Evolutionary conservation across 768 basidiomycete species (phyloP).

Genomic region (Rhizopogon vesiculosus): DNA sequence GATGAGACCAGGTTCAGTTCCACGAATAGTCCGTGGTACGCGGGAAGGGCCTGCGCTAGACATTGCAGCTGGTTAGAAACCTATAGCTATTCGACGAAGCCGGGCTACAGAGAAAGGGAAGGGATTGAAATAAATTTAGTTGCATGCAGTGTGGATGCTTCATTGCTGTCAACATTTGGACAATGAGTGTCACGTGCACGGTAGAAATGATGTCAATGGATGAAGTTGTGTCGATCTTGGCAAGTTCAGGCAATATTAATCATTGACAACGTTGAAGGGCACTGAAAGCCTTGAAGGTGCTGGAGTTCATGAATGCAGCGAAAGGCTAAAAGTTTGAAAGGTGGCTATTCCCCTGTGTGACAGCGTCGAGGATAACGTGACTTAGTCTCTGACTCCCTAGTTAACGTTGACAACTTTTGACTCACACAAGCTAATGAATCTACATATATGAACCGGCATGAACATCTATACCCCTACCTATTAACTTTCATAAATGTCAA

Average conservation of each 20-base stretch:
- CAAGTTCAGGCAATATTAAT: too few species aligned
- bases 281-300: too few species aligned
- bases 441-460: background rate
- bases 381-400: background rate
- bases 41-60: background rate
- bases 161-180: too few species aligned
- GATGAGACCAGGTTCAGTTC: slow-evolving; percentile 56
- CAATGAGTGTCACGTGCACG: too few species aligned
- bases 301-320: too few species aligned
- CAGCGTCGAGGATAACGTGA: slow-evolving; percentile 1
- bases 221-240: too few species aligned
- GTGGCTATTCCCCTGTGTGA: background rate
- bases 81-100: background rate
- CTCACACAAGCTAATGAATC: background rate
- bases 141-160: too few species aligned
- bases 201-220: too few species aligned
- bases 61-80: background rate
- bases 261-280: too few species aligned
- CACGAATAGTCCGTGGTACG: slow-evolving; percentile 24
- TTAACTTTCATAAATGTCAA: slow-evolving; percentile 18
- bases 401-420: background rate
- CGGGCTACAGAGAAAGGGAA: background rate
- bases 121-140: background rate
- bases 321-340: too few species aligned
- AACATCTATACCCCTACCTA: background rate